These are phyloP conservation scores for Hemileccinum rubropunctum DNA, from an alignment of 768 basidiomycete genomes.

Conservation along the genomic window DNA sequence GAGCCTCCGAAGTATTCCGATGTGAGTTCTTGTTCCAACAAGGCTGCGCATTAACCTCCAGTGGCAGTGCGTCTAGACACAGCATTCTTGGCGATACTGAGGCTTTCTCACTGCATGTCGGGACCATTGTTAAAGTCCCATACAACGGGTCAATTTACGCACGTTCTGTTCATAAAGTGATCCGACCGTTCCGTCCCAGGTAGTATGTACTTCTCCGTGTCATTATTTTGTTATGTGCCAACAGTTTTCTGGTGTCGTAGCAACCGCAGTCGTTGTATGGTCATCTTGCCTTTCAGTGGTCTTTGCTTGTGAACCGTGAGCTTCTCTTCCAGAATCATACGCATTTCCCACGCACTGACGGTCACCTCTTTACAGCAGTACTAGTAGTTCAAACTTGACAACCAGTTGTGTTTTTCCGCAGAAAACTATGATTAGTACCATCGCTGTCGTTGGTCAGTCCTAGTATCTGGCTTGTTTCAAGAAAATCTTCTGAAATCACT, in stretches of 20 bases:
- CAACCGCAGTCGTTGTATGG: background rate
- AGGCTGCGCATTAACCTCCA: too few species aligned
- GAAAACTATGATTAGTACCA: background rate
- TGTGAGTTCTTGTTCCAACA: too few species aligned
- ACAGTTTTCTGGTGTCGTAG: too few species aligned
- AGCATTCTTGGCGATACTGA: too few species aligned
- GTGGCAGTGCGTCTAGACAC: too few species aligned
- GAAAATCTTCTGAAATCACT: conserved; percentile 3
- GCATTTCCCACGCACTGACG: background rate
- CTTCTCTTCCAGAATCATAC: background rate
- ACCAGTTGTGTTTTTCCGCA: background rate
- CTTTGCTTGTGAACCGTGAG: conserved; percentile 16
- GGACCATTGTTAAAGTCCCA: too few species aligned
- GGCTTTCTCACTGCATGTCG: too few species aligned
- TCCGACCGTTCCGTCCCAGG: too few species aligned
- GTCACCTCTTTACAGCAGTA: background rate
- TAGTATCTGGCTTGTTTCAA: background rate
- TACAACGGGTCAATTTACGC: too few species aligned
- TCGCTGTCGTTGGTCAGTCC: conserved; percentile 11
- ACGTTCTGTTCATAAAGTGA: too few species aligned
- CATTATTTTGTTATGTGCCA: conserved; percentile 2
- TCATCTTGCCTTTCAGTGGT: conserved; percentile 6
- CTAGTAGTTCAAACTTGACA: too few species aligned
- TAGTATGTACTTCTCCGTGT: background rate
- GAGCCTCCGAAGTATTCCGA: too few species aligned